These are phyloP conservation scores for Candida dajiaensis DNA, from an alignment of 805 yeast genomes.

Conservation along the genomic window DNA sequence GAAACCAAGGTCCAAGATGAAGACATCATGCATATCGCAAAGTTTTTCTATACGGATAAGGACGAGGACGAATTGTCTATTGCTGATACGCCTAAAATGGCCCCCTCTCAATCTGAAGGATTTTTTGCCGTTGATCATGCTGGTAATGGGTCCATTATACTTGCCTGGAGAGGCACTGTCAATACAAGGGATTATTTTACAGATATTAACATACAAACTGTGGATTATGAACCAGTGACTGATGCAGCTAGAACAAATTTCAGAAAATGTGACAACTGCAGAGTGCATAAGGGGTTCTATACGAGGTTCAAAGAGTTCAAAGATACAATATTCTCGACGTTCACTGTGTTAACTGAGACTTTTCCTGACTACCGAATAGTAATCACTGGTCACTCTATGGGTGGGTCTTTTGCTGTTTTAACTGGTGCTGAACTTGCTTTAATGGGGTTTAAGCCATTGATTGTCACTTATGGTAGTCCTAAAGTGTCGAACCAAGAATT, in stretches of 20 bases:
- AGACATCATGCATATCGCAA: conserved; percentile 3
- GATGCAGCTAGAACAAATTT: conserved; percentile 9
- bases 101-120: conserved; percentile 28
- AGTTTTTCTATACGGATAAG: conserved; percentile 1
- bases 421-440: conserved; percentile 56
- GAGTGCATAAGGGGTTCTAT: conserved; percentile 60
- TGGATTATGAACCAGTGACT: conserved; percentile 17
- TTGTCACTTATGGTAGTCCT: conserved; percentile 64
- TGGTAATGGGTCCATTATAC: conserved; percentile 35
- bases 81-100: background rate
- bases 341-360: conserved; percentile 29
- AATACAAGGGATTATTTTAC: conserved; percentile 54
- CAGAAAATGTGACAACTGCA: conserved; percentile 41
- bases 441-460: conserved; percentile 52
- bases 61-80: background rate
- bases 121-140: conserved; percentile 46
- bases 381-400: conserved; percentile 70
- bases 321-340: conserved; percentile 18
- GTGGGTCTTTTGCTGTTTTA: conserved; percentile 63
- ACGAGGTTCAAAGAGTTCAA: conserved; percentile 38
- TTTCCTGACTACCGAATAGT: conserved; percentile 47
- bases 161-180: conserved; percentile 60
- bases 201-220: conserved; percentile 39
- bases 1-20: background rate
- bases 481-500: conserved; percentile 52